phyloP scores from a whole-genome alignment of 306 rosid species.

The Vigna reflexopilosa region DNA sequence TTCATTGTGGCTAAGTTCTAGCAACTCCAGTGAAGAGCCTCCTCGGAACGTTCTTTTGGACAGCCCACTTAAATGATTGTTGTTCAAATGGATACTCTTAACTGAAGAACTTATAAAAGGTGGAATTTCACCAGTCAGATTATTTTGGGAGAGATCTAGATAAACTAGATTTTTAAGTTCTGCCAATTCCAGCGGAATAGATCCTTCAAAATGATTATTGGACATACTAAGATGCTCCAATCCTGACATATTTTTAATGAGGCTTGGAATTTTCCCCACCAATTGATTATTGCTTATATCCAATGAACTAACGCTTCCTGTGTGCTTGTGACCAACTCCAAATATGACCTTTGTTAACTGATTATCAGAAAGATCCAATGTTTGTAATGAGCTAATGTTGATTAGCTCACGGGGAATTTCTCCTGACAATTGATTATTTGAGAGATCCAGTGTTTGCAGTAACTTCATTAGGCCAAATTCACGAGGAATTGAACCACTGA shows the following conservation, averaged over 20 bases:
- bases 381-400: not conserved
- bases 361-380: not conserved
- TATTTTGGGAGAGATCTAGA: constrained; percentile 28
- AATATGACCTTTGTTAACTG: not conserved
- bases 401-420: not conserved
- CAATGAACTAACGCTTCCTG: not conserved
- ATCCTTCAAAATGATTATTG: constrained; percentile 38
- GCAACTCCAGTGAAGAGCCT: not conserved
- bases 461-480: not conserved
- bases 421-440: constrained; percentile 14
- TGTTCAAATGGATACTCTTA: not conserved
- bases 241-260: not conserved
- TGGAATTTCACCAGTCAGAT: not conserved
- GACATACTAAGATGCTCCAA: constrained; percentile 8
- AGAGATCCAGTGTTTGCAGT: constrained; percentile 11
- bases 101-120: not conserved
- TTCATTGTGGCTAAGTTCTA: constrained; percentile 39
- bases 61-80: constrained; percentile 18
- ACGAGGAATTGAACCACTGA: constrained; percentile 10
- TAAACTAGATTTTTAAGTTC: not conserved
- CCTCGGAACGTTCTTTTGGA: constrained; percentile 13
- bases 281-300: constrained; percentile 34
- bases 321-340: not conserved
- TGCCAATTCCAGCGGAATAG: not conserved
- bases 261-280: constrained; percentile 27